Conservation (phyloP, 148 eudicot genomes). For the Rhododendron simsii region DNA sequence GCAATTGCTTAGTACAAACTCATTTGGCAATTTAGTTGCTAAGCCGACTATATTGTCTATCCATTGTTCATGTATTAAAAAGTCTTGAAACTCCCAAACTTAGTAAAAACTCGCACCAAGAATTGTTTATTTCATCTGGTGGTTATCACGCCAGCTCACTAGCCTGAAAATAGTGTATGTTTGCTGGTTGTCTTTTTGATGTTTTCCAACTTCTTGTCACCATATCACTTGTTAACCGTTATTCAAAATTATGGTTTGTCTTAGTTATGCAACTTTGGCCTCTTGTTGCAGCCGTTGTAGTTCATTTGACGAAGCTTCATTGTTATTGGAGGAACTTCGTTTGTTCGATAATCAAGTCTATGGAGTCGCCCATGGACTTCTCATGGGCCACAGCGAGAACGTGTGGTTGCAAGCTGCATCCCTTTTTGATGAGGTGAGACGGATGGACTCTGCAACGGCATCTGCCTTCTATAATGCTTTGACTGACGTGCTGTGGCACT, state of each 20-base stretch:
- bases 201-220: not conserved
- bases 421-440: conserved; percentile 82
- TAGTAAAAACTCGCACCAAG: not conserved
- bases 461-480: conserved; percentile 96
- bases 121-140: not conserved
- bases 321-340: conserved; percentile 81
- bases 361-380: conserved; percentile 96
- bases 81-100: not conserved
- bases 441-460: conserved; percentile 87
- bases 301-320: conserved; percentile 86
- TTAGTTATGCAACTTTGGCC: not conserved
- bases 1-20: not conserved
- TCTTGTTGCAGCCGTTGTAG: conserved; percentile 77
- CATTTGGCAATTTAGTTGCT: not conserved
- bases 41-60: not conserved
- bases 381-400: conserved; percentile 61
- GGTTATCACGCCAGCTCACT: not conserved
- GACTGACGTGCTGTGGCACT: conserved; percentile 97
- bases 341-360: conserved; percentile 91
- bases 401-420: conserved; percentile 87
- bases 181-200: not conserved
- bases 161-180: not conserved
- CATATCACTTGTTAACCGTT: not conserved
- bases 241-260: not conserved
- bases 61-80: not conserved